These are phyloP conservation scores for Thalassia testudinum DNA, from an alignment of 116 monocot genomes.

Conservation along the genomic window DNA sequence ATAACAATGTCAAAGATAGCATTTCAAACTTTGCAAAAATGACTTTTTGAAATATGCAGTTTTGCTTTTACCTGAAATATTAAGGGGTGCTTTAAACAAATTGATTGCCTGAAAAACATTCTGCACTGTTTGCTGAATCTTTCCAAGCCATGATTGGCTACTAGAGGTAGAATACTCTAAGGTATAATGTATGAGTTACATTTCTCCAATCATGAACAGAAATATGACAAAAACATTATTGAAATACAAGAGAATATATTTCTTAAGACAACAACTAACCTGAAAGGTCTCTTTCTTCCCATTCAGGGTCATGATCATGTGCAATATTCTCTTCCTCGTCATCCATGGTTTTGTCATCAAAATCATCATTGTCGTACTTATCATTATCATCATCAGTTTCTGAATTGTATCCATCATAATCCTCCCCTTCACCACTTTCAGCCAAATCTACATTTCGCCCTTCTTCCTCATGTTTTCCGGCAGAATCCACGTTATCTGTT, in stretches of 20 bases:
- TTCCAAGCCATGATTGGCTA: constrained; percentile 57
- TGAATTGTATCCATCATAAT: constrained; percentile 37
- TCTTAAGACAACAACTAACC: background rate
- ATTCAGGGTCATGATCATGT: constrained; percentile 23
- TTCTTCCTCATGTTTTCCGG: constrained; percentile 13
- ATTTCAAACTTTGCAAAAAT: too few relatives aligned
- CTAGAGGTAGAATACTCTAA: constrained; percentile 31
- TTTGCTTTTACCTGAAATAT: constrained; percentile 59
- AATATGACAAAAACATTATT: too few relatives aligned
- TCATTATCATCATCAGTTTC: constrained; percentile 43
- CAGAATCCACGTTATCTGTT: constrained; percentile 21
- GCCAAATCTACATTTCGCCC: constrained; percentile 17
- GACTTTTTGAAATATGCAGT: background rate
- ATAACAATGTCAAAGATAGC: too few relatives aligned
- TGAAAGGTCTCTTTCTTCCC: constrained; percentile 23
- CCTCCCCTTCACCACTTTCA: constrained; percentile 21
- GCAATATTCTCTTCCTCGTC: constrained; percentile 21
- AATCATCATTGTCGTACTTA: constrained; percentile 32
- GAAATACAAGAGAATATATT: background rate
- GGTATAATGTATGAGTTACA: background rate
- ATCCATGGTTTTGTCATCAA: constrained; percentile 34
- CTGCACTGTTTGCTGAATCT: constrained; percentile 64
- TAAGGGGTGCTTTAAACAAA: constrained; percentile 78
- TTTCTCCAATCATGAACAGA: background rate
- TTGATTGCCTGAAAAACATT: constrained; percentile 62